A percentile compares a stretch with the other conserved stretches of the same genome.
Evolutionary conservation across 306 rosid genomes (phyloP).

Genomic region (Vigna mungo): DNA sequence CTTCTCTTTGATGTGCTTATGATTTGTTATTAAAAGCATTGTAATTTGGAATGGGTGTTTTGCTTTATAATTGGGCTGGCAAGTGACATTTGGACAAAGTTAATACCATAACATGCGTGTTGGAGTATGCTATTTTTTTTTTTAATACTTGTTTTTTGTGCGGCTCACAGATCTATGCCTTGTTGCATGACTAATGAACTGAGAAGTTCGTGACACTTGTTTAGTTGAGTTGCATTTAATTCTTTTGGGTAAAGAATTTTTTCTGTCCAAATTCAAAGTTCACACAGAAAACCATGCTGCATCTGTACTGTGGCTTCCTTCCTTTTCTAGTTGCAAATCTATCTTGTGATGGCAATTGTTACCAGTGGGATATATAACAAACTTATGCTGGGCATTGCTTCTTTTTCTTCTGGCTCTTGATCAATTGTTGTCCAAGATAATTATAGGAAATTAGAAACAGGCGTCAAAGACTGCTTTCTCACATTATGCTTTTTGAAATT

Average conservation of each 20-base stretch:
- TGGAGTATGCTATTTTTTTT: conserved; percentile 33
- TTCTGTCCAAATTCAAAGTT: conserved; percentile 30
- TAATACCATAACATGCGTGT: conserved; percentile 21
- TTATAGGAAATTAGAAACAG: conserved; percentile 24
- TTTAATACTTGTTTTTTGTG: not conserved
- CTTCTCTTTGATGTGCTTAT: conserved; percentile 39
- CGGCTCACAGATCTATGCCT: conserved; percentile 33
- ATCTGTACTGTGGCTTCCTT: conserved; percentile 36
- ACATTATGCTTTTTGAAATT: conserved; percentile 18
- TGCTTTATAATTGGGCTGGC: conserved; percentile 40
- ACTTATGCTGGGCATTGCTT: conserved; percentile 31
- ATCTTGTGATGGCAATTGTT: conserved; percentile 33
- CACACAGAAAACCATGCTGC: conserved; percentile 10
- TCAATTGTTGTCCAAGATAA: conserved; percentile 17
- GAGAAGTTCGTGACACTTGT: conserved; percentile 36
- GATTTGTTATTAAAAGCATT: conserved; percentile 37
- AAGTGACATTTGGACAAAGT: conserved; percentile 32
- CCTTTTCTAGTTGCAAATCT: conserved; percentile 32
- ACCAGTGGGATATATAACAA: conserved; percentile 32
- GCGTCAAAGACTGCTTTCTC: conserved; percentile 16
- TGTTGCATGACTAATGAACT: conserved; percentile 46
- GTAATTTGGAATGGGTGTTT: conserved; percentile 39
- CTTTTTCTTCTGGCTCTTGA: conserved; percentile 38
- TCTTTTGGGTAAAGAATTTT: conserved; percentile 35
- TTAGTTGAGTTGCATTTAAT: conserved; percentile 27